A percentile compares a stretch with the other conserved stretches of the same genome.
These are phyloP conservation scores for Antitrichia curtipendula DNA, from an alignment of 225 moss, liverwort and hornwort genomes.

Conservation along the genomic window DNA sequence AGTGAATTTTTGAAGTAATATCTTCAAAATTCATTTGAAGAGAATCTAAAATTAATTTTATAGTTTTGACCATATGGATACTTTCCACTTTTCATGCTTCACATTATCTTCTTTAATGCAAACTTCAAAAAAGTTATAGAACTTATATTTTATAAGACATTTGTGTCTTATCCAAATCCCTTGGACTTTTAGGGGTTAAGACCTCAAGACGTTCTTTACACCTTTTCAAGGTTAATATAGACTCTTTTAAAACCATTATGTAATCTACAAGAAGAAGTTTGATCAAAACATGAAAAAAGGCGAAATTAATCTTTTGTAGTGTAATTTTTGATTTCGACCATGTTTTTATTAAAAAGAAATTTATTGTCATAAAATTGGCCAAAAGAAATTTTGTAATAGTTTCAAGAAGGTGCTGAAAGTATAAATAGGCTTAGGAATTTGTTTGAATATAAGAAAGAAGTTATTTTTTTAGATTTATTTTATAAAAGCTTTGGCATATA, in stretches of 20 bases:
- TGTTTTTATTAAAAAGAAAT: no score
- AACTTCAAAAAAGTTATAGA: no score
- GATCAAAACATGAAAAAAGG: background rate
- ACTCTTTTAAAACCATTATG: background rate
- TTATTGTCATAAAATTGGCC: no score
- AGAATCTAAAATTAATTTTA: no score
- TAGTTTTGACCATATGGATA: no score
- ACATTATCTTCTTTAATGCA: no score
- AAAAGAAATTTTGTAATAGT: background rate
- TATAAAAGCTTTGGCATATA: background rate
- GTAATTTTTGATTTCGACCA: background rate
- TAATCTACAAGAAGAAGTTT: background rate
- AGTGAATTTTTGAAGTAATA: no score
- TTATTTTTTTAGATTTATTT: background rate
- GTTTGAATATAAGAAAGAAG: background rate
- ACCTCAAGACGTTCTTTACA: background rate
- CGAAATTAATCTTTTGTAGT: background rate
- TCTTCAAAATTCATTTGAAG: no score
- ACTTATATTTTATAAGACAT: no score
- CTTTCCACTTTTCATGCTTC: no score
- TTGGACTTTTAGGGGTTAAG: no score
- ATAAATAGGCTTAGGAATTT: background rate
- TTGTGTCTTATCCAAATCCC: no score
- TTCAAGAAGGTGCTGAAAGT: background rate
- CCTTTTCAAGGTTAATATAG: background rate